These are phyloP conservation scores for Urostyla sp. DNA, from an alignment of 73 alveolate genomes.

Conservation along the genomic window DNA sequence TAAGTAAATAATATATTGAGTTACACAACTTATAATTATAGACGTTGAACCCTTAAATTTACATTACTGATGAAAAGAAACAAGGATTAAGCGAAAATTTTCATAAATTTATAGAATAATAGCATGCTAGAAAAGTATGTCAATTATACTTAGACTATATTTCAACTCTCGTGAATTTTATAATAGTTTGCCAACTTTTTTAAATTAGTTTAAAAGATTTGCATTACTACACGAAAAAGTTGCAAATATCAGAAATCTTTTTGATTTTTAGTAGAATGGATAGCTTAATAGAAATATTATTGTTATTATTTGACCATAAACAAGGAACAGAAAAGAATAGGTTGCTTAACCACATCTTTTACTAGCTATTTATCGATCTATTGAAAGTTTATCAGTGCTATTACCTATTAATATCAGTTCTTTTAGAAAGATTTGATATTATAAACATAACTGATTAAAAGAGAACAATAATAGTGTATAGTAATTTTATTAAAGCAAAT, in stretches of 20 bases:
- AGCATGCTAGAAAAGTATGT: too few relatives aligned
- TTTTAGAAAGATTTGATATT: conserved; percentile 39
- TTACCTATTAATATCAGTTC: conserved; percentile 18
- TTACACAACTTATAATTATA: conserved; percentile 9
- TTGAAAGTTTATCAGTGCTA: conserved; percentile 41
- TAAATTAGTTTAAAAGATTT: conserved; percentile 32
- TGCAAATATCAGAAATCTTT: conserved; percentile 20
- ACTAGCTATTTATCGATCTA: conserved; percentile 36
- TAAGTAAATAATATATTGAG: neutral
- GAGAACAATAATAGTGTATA: conserved; percentile 31
- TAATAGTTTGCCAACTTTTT: conserved; percentile 22
- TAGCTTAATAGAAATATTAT: conserved; percentile 15
- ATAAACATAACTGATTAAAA: conserved; percentile 42
- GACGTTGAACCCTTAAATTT: neutral
- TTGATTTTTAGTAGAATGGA: conserved; percentile 42
- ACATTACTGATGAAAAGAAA: conserved; percentile 3
- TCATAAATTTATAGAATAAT: too few relatives aligned
- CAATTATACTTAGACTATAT: conserved; percentile 47
- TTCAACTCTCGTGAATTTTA: conserved; percentile 22
- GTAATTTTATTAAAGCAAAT: conserved; percentile 34
- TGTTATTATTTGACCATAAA: conserved; percentile 42
- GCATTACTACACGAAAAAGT: conserved; percentile 21
- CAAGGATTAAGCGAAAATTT: too few relatives aligned
- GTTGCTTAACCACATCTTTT: conserved; percentile 4
- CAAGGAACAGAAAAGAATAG: conserved; percentile 14